A percentile compares a stretch with the other conserved stretches of the same genome.
These are phyloP conservation scores for Colletotrichum cuscutae DNA, from an alignment of 2,329 filamentous ascomycete species.

Conservation along the genomic window DNA sequence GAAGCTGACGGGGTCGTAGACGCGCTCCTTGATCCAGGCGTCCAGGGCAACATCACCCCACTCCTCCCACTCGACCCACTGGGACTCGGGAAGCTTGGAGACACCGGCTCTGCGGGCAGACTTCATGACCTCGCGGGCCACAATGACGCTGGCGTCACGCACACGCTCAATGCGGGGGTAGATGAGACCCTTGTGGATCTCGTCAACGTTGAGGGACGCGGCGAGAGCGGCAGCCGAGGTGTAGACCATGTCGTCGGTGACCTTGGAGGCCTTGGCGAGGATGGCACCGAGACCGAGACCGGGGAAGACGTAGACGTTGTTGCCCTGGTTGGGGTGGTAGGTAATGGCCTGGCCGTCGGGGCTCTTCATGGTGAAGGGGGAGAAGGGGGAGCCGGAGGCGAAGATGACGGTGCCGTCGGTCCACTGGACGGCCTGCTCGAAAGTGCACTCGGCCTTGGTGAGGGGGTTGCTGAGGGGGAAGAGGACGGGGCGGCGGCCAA, in stretches of 20 bases:
- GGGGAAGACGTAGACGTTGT: constrained; percentile 94
- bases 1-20: constrained; percentile 68
- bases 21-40: constrained; percentile 67
- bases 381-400: constrained; percentile 94
- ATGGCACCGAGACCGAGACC: constrained; percentile 95
- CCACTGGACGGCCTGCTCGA: constrained; percentile 90
- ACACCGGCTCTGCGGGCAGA: constrained; percentile 86
- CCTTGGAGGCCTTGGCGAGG: constrained; percentile 83
- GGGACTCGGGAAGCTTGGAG: constrained; percentile 72
- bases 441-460: constrained; percentile 97
- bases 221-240: constrained; percentile 86
- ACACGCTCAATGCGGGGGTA: constrained; percentile 94
- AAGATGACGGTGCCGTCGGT: constrained; percentile 94
- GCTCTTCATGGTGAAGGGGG: constrained; percentile 73
- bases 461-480: constrained; percentile 98
- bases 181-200: constrained; percentile 84
- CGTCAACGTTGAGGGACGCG: constrained; percentile 80
- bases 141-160: constrained; percentile 85
- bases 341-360: constrained; percentile 68
- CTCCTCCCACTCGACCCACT: constrained; percentile 79
- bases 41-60: constrained; percentile 73
- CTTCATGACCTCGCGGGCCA: constrained; percentile 93
- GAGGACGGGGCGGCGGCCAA: constrained; percentile 85
- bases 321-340: constrained; percentile 85
- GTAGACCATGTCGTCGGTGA: constrained; percentile 98